A percentile compares a stretch with the other conserved stretches of the same genome.
Evolutionary conservation across 2,329 filamentous ascomycete genomes (phyloP).

Genomic region (Waltergamsia citrina): DNA sequence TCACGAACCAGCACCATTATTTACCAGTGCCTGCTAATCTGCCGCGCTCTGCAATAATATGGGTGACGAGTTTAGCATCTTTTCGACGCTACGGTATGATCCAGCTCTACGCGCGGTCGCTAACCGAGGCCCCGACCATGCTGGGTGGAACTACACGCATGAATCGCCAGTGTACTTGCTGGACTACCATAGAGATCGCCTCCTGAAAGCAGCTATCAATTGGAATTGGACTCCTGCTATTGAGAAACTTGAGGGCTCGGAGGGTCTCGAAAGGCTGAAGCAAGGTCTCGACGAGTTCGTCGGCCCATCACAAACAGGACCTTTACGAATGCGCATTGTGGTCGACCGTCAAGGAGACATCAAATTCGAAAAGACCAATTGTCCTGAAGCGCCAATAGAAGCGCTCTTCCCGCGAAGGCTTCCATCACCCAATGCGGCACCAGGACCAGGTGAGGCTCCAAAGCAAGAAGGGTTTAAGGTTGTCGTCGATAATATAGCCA

Average conservation of each 20-base stretch:
- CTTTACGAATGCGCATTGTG: slow-evolving; percentile 44
- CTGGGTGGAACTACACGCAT: slow-evolving; percentile 42
- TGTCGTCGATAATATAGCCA: slow-evolving; percentile 31
- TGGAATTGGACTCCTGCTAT: slow-evolving; percentile 44
- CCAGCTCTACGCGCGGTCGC: slow-evolving; percentile 38
- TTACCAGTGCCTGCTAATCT: no score
- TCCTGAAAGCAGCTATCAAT: slow-evolving; percentile 53
- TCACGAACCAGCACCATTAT: no score
- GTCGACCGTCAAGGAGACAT: slow-evolving; percentile 40
- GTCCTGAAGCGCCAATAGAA: slow-evolving; percentile 28
- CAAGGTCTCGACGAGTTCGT: slow-evolving; percentile 23
- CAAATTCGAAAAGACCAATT: slow-evolving; percentile 25
- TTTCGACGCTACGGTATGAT: slow-evolving; percentile 67
- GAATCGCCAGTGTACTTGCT: slow-evolving; percentile 70
- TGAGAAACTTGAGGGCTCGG: slow-evolving; percentile 30
- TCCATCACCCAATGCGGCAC: slow-evolving; percentile 27
- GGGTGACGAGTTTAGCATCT: slow-evolving; percentile 46
- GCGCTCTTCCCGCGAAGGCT: slow-evolving; percentile 50
- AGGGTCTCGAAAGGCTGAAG: slow-evolving; percentile 32
- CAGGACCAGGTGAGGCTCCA: slow-evolving; percentile 7
- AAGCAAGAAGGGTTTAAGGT: slow-evolving; percentile 26
- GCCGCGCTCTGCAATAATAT: no score
- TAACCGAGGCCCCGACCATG: slow-evolving; percentile 23
- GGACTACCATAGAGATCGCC: slow-evolving; percentile 65
- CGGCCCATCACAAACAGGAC: slow-evolving; percentile 17